Conservation (phyloP, 176 grass and related monocot genomes). For the Bromus sterilis region DNA sequence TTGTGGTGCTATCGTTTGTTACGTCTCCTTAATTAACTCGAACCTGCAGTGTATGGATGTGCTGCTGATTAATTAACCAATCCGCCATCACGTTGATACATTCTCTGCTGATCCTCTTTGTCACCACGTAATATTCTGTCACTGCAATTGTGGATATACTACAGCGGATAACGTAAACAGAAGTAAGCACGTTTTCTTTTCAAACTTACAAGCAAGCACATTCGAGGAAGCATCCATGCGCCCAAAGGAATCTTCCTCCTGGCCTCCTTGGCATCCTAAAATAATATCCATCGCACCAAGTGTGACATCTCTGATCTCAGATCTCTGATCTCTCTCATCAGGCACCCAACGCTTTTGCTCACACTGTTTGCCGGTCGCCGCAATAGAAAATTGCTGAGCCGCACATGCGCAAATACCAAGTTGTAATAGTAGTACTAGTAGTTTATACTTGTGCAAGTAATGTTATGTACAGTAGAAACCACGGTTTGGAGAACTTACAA, state of each 20-base stretch:
- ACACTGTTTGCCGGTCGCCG: not conserved
- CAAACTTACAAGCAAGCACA: no score
- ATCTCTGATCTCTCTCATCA: no score
- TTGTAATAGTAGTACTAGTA: not conserved
- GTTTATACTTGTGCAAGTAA: not conserved
- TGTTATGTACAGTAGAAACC: not conserved
- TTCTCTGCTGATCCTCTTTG: not conserved
- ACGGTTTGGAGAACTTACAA: not conserved
- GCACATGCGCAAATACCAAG: not conserved
- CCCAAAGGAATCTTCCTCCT: slow-evolving; percentile 15
- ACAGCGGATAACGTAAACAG: not conserved
- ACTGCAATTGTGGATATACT: not conserved
- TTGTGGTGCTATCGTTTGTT: not conserved
- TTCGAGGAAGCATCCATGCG: slow-evolving; percentile 15
- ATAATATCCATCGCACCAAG: not conserved
- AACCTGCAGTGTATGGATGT: not conserved
- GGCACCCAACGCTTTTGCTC: no score
- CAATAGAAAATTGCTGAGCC: not conserved
- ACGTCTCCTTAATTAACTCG: not conserved
- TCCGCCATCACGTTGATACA: no score
- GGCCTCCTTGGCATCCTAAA: not conserved
- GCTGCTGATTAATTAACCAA: no score
- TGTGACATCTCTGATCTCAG: not conserved
- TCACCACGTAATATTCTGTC: not conserved
- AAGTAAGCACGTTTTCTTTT: no score